Conservation (phyloP, 169 alveolate species). For the Haemoproteus tartakovskyi region DNA sequence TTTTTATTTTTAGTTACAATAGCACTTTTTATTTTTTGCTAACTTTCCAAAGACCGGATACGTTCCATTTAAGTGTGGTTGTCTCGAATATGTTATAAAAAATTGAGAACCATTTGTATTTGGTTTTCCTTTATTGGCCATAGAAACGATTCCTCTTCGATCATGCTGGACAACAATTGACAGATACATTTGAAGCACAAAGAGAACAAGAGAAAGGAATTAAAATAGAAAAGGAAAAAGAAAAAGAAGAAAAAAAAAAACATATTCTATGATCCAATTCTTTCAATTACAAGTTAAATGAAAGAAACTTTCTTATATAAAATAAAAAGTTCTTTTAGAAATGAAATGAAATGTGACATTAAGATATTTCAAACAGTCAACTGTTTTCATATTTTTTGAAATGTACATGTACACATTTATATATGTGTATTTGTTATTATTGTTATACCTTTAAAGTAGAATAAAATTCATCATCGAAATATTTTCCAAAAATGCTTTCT, state of each 20-base stretch:
- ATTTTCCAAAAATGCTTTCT: constrained; percentile 93
- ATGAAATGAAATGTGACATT: too few species aligned
- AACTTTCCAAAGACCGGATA: constrained; percentile 90
- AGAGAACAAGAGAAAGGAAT: neutral
- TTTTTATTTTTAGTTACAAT: neutral
- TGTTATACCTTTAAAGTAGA: constrained; percentile 87
- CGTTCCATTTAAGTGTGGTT: constrained; percentile 89
- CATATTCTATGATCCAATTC: too few species aligned
- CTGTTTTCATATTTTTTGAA: neutral
- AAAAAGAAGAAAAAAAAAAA: too few species aligned
- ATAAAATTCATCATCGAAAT: constrained; percentile 95
- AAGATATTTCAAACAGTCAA: neutral
- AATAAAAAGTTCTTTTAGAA: too few species aligned
- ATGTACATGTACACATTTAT: neutral
- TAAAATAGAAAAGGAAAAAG: neutral
- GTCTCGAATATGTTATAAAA: constrained; percentile 89
- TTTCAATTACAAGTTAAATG: too few species aligned
- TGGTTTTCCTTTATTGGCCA: constrained; percentile 90
- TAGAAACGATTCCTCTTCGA: constrained; percentile 86
- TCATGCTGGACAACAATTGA: constrained; percentile 88
- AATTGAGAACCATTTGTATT: constrained; percentile 92
- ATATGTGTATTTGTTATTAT: neutral
- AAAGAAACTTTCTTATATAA: too few species aligned
- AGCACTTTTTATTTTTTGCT: constrained; percentile 6
- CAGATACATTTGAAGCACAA: too few species aligned